Percentiles rank a stretch among this genome's conserved stretches.
These are phyloP conservation scores for Hansenula sp. DNA, from an alignment of 1,139 yeast genomes.

Conservation along the genomic window DNA sequence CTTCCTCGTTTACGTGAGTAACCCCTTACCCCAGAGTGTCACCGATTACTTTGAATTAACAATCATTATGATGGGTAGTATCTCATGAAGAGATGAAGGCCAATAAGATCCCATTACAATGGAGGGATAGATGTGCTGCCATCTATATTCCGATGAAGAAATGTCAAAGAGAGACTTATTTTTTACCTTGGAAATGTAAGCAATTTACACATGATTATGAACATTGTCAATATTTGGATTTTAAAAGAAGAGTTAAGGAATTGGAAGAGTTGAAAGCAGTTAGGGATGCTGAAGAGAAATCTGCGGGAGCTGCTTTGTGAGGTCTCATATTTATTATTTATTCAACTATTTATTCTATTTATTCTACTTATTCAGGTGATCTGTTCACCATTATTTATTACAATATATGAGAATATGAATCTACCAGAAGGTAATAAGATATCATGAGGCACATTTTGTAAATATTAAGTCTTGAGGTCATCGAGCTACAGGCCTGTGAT, in stretches of 20 bases:
- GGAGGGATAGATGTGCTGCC: constrained; percentile 85
- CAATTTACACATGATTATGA: constrained; percentile 84
- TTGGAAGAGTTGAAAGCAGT: constrained; percentile 45
- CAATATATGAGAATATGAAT: neutral
- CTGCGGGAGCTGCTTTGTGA: no score
- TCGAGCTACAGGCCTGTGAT: no score
- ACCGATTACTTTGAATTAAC: no score
- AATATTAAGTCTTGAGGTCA: no score
- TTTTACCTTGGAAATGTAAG: constrained; percentile 67
- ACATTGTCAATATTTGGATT: constrained; percentile 81
- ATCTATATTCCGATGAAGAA: constrained; percentile 63
- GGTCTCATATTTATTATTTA: neutral
- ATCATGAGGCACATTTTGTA: no score
- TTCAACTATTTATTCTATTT: constrained; percentile 1
- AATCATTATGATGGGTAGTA: constrained; percentile 36
- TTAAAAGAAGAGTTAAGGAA: constrained; percentile 76
- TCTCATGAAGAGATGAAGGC: constrained; percentile 84
- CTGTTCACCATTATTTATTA: neutral
- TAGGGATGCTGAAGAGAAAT: constrained; percentile 1
- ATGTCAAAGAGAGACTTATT: constrained; percentile 52
- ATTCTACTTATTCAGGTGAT: neutral
- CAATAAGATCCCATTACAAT: constrained; percentile 73
- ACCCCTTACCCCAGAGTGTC: no score
- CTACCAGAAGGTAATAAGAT: no score
- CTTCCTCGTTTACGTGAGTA: no score